A percentile compares a stretch with the other conserved stretches of the same genome.
These are phyloP conservation scores for Sporothrix variecibatus DNA, from an alignment of 2,329 filamentous ascomycete species.

Conservation along the genomic window DNA sequence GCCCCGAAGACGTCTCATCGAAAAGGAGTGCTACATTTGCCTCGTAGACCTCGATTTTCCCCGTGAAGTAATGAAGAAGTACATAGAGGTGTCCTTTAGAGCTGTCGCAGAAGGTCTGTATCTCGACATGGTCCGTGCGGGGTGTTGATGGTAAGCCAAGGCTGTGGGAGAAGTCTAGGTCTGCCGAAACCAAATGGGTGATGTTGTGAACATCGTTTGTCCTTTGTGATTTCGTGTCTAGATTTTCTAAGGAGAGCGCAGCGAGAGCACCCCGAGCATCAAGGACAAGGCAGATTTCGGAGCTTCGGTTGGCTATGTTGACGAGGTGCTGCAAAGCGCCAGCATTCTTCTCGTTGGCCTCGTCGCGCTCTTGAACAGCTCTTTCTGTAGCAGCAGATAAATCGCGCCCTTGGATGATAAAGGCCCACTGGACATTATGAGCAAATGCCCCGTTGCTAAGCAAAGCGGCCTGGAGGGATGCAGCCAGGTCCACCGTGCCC, in stretches of 20 bases:
- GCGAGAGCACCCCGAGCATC: conserved; percentile 86
- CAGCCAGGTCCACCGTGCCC: conserved; percentile 74
- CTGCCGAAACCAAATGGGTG: conserved; percentile 67
- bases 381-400: conserved; percentile 76
- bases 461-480: conserved; percentile 60
- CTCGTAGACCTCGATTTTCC: conserved; percentile 79
- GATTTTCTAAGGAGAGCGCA: conserved; percentile 88
- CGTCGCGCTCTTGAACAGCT: conserved; percentile 64
- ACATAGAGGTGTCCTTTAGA: conserved; percentile 67
- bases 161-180: conserved; percentile 48
- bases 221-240: conserved; percentile 68
- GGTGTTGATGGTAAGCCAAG: conserved; percentile 29
- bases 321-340: conserved; percentile 81
- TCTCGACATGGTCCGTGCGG: conserved; percentile 58
- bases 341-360: conserved; percentile 61
- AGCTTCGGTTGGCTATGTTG: conserved; percentile 78
- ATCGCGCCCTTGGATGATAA: conserved; percentile 80
- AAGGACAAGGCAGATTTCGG: conserved; percentile 84
- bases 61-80: conserved; percentile 81
- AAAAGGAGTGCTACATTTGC: conserved; percentile 78
- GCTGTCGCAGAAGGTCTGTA: conserved; percentile 71
- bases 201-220: conserved; percentile 79
- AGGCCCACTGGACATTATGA: conserved; percentile 60
- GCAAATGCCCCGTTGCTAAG: conserved; percentile 30
- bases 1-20: conserved; percentile 65